Conservation (phyloP, 202 grass and related monocot genomes). For the Saccharum hybrid region DNA sequence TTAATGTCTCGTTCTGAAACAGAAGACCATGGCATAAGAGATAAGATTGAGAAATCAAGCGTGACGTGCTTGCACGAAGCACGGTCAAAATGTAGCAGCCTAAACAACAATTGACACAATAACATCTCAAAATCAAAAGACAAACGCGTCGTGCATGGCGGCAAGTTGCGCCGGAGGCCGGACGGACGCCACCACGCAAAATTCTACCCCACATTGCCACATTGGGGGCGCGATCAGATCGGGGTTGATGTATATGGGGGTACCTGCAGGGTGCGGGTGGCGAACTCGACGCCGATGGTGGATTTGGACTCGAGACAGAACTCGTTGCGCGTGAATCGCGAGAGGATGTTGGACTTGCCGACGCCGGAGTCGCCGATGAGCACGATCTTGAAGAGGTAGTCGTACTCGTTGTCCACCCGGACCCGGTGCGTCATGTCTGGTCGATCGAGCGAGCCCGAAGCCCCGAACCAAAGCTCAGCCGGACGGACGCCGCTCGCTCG, state of each 20-base stretch:
- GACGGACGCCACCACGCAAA: background rate
- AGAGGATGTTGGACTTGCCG: conserved; percentile 97
- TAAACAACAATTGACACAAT: background rate
- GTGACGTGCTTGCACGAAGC: background rate
- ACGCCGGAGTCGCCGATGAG: conserved; percentile 95
- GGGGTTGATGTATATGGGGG: background rate
- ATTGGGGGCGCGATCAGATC: conserved; percentile 6
- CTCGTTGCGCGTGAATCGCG: conserved; percentile 88
- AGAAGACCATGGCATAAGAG: background rate
- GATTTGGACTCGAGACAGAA: conserved; percentile 97
- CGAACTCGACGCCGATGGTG: conserved; percentile 95
- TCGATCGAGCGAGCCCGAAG: background rate
- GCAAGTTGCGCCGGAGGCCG: background rate
- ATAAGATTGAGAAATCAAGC: background rate
- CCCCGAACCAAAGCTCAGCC: background rate
- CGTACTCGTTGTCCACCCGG: conserved; percentile 89
- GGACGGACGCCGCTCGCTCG: background rate
- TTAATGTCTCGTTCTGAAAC: background rate
- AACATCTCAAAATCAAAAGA: background rate
- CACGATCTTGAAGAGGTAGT: conserved; percentile 98
- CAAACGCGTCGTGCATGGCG: background rate
- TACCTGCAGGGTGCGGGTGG: conserved; percentile 67
- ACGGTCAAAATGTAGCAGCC: background rate
- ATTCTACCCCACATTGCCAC: background rate
- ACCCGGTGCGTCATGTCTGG: conserved; percentile 39